A percentile compares a stretch with the other conserved stretches of the same genome.
These are phyloP conservation scores for Dinochytrium kinnereticum DNA, from an alignment of 371 early-diverging fungal species.

Conservation along the genomic window DNA sequence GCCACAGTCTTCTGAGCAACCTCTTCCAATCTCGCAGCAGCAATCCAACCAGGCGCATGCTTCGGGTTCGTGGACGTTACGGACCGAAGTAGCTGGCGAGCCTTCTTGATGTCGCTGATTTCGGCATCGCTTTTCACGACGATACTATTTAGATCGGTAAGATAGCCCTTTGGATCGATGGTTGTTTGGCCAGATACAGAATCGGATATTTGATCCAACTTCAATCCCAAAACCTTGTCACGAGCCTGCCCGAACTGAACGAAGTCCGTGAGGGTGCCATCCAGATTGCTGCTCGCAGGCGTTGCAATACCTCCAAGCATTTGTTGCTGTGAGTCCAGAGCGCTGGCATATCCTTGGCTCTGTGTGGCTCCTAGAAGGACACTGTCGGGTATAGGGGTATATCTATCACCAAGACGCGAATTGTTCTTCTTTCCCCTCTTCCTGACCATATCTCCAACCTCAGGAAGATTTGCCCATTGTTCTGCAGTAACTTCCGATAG, in stretches of 20 bases:
- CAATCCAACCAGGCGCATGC: constrained; percentile 97
- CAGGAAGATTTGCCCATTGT: constrained; percentile 93
- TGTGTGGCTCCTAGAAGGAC: constrained; percentile 57
- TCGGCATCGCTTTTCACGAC: constrained; percentile 85
- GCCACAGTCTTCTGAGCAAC: constrained; percentile 81
- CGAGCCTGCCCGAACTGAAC: constrained; percentile 93
- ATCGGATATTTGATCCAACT: constrained; percentile 81
- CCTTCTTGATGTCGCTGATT: constrained; percentile 92
- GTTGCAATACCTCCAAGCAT: constrained; percentile 48
- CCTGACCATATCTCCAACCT: constrained; percentile 89
- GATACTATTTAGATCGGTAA: constrained; percentile 88
- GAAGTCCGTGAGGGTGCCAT: constrained; percentile 75
- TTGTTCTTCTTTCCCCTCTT: constrained; percentile 65
- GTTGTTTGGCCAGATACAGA: constrained; percentile 77
- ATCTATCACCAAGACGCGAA: constrained; percentile 62
- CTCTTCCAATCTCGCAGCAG: constrained; percentile 95
- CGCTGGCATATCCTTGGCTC: constrained; percentile 44
- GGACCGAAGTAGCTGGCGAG: constrained; percentile 84
- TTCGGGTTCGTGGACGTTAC: constrained; percentile 92
- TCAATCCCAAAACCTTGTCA: constrained; percentile 84
- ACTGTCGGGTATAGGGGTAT: constrained; percentile 86
- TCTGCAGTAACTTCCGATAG: constrained; percentile 75
- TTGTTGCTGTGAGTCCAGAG: constrained; percentile 58
- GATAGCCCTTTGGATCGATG: constrained; percentile 93
- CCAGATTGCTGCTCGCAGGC: constrained; percentile 27